Base-by-base conservation (phyloP, 2,329 filamentous ascomycete genomes). In the Monilinia aucupariae region DNA sequence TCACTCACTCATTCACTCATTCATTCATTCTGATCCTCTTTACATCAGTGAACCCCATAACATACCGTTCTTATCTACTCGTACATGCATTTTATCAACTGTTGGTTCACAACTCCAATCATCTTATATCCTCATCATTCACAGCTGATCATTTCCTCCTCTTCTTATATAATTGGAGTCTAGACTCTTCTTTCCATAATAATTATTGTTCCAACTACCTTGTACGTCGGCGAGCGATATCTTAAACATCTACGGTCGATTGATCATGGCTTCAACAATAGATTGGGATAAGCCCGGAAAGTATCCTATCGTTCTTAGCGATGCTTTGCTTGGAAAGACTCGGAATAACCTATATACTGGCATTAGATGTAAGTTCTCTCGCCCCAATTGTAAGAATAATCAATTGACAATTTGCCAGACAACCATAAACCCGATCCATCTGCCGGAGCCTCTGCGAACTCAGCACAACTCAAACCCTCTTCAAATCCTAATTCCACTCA, bases 301-400 rank as follows among this genome's bases (percentile, higher is more conserved):
- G 71, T 88, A 87, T 70, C 85, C 84, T 56, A 81, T 88, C 62
- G 79, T 87, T 53, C 77, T 88, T 51, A 86, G 85, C 72, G 85
- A 87, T 69, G 81, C 81, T 34, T 76, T 88, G 39, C 75, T 85
- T 43, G 81, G 82, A 49, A 82, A 81, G 66, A 74, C 81, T 1
- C 76, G 81, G 39, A 83, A 82, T 67, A 82, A 86, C 65, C 76
- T 83, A 54, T 85, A 83, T 68, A 87, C 84, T 1, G 82, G 82
- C 61, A 78, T 88, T 55, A 77, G 81, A 75, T 87, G 85, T 86
- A 79, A 65, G 81, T 69, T 49, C 50, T 50, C 48, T 41, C 45
- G 15, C 54, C 54, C 48, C 50, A 25, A 30, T 20, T 6, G 15
- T 15, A 39, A 47, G 20, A 34, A 34, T 52, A 10, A n/a, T 25